Percentiles rank a stretch among this genome's conserved stretches.
Conservation (phyloP, 1,284 basidiomycete genomes). For the Lentinula novae-zelandiae region DNA sequence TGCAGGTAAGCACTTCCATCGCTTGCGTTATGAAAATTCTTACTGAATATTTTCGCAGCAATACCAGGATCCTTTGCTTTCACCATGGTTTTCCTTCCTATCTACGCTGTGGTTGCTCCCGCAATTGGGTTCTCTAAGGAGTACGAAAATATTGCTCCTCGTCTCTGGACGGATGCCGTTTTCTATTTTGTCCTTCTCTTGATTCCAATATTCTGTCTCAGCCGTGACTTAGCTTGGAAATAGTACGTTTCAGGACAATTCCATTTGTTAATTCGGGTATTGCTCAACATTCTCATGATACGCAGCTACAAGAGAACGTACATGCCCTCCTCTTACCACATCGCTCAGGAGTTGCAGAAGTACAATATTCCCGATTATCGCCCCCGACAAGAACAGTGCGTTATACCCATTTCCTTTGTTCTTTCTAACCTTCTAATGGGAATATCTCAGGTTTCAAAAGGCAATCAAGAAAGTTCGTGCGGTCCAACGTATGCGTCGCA, state of each 20-base stretch:
- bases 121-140: slow-evolving; percentile 88
- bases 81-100: slow-evolving; percentile 89
- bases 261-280: neutral
- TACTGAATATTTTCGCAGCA: slow-evolving; percentile 40
- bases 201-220: slow-evolving; percentile 85
- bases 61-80: slow-evolving; percentile 97
- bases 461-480: slow-evolving; percentile 98
- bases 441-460: slow-evolving; percentile 76
- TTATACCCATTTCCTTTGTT: slow-evolving; percentile 19
- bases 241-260: slow-evolving; percentile 53
- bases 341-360: slow-evolving; percentile 96
- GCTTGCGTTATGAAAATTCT: neutral
- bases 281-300: slow-evolving; percentile 2
- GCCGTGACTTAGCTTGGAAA: slow-evolving; percentile 95
- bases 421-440: neutral
- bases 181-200: slow-evolving; percentile 91
- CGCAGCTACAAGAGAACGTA: slow-evolving; percentile 88
- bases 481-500: slow-evolving; percentile 90
- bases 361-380: slow-evolving; percentile 98
- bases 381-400: slow-evolving; percentile 93
- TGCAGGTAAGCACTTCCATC: slow-evolving; percentile 51
- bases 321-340: slow-evolving; percentile 88
- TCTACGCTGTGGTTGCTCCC: slow-evolving; percentile 90
- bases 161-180: slow-evolving; percentile 81
- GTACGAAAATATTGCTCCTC: slow-evolving; percentile 82